Percentiles rank a stretch among this genome's conserved stretches.
phyloP scores from a whole-genome alignment of 2,329 filamentous ascomycete species.

The Scytalidium lignicola region DNA sequence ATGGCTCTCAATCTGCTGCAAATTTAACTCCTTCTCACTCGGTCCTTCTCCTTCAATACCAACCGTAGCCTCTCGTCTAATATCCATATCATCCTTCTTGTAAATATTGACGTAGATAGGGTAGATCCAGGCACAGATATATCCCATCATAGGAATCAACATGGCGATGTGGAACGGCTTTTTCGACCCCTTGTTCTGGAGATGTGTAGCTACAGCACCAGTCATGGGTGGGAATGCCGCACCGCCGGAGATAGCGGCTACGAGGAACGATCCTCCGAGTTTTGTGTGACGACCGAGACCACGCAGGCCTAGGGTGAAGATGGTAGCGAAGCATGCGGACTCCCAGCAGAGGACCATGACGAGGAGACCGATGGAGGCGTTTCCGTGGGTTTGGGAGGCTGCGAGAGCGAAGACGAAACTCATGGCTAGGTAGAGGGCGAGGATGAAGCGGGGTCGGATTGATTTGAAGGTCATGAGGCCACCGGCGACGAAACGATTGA shows the following conservation, averaged over 20 bases:
- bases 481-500: constrained; percentile 46
- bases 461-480: constrained; percentile 46
- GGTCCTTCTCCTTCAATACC: too few species aligned
- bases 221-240: constrained; percentile 43
- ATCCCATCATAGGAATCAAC: too few species aligned
- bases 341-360: constrained; percentile 47
- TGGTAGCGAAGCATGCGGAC: constrained; percentile 47
- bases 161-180: too few species aligned
- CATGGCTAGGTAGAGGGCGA: constrained; percentile 41
- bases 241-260: constrained; percentile 44
- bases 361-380: constrained; percentile 45
- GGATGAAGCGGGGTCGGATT: constrained; percentile 45
- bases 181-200: too few species aligned
- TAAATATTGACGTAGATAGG: too few species aligned
- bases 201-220: too few species aligned
- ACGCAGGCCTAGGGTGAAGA: constrained; percentile 46
- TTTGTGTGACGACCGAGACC: constrained; percentile 47
- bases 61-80: too few species aligned
- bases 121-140: too few species aligned
- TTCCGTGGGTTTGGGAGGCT: constrained; percentile 40
- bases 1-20: too few species aligned
- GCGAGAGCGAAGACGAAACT: constrained; percentile 45
- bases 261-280: constrained; percentile 41
- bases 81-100: too few species aligned
- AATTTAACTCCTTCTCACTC: too few species aligned